These are phyloP conservation scores for Leishmania martiniquensis DNA, from an alignment of 208 protist genomes.

Conservation along the genomic window DNA sequence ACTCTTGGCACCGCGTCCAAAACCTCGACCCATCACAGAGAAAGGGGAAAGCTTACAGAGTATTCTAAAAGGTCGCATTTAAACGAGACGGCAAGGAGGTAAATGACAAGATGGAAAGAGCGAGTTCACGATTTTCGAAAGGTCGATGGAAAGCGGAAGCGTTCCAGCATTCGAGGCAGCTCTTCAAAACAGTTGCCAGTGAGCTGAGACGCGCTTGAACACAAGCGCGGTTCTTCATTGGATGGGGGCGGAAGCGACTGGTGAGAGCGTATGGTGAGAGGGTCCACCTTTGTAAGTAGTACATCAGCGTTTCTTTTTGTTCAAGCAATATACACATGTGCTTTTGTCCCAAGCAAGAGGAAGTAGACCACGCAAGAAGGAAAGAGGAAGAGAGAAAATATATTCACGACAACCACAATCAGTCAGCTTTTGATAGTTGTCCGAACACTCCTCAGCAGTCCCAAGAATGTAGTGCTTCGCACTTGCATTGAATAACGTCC, in stretches of 20 bases:
- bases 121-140: neutral
- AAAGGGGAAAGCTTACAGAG: neutral
- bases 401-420: neutral
- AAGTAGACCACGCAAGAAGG: neutral
- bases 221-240: neutral
- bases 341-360: neutral
- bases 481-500: neutral
- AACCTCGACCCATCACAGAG: constrained; percentile 75
- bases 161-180: neutral
- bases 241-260: neutral
- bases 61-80: too few species aligned
- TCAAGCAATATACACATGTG: neutral
- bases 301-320: neutral
- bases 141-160: neutral
- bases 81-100: neutral
- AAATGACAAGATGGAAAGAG: neutral
- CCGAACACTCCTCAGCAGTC: neutral
- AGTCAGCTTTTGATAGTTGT: neutral
- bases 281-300: neutral
- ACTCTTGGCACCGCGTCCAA: constrained; percentile 86
- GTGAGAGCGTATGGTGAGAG: neutral
- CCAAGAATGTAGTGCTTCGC: neutral
- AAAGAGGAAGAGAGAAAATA: too few species aligned
- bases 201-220: neutral
- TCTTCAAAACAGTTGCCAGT: neutral